A percentile compares a stretch with the other conserved stretches of the same genome.
These are phyloP conservation scores for Globisporangium middletonii DNA, from an alignment of 352 stramenopile genomes.

Conservation along the genomic window DNA sequence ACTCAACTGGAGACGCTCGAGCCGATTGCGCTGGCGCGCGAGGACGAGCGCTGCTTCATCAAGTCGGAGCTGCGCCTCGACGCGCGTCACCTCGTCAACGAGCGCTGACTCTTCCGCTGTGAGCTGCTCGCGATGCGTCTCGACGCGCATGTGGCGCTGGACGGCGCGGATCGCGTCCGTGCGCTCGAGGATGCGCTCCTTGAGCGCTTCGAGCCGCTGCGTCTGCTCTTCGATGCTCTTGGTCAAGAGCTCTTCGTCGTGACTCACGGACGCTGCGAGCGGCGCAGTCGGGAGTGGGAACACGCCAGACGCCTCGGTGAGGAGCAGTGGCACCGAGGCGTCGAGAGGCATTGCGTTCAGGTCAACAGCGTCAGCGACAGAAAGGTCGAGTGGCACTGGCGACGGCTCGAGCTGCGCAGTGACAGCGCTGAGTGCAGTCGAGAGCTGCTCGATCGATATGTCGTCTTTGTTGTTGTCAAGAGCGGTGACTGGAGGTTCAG, in stretches of 20 bases:
- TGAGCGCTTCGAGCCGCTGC: constrained; percentile 40
- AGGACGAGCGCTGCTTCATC: constrained; percentile 39
- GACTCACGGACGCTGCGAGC: constrained; percentile 13
- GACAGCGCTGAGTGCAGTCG: not conserved
- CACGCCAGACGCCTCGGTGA: not conserved
- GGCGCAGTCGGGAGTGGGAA: constrained; percentile 3
- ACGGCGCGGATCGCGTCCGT: constrained; percentile 34
- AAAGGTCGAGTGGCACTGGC: not conserved
- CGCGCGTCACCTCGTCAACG: constrained; percentile 38
- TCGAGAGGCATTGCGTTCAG: not conserved
- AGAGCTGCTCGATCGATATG: constrained; percentile 10
- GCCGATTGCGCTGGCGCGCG: constrained; percentile 34
- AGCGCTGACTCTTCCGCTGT: constrained; percentile 34
- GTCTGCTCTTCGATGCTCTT: constrained; percentile 67
- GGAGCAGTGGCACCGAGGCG: not conserved
- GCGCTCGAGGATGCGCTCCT: constrained; percentile 28
- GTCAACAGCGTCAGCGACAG: not conserved
- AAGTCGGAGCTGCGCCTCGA: constrained; percentile 28
- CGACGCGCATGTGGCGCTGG: constrained; percentile 44
- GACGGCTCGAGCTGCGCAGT: constrained; percentile 2
- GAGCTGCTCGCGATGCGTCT: constrained; percentile 41
- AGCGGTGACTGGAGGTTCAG: not conserved
- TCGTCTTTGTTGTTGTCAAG: not conserved
- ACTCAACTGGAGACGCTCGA: constrained; percentile 41
- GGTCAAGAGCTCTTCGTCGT: constrained; percentile 33